Evolutionary conservation across 2,329 filamentous ascomycete species (phyloP).

Genomic region (Clonostachys rhizophaga): DNA sequence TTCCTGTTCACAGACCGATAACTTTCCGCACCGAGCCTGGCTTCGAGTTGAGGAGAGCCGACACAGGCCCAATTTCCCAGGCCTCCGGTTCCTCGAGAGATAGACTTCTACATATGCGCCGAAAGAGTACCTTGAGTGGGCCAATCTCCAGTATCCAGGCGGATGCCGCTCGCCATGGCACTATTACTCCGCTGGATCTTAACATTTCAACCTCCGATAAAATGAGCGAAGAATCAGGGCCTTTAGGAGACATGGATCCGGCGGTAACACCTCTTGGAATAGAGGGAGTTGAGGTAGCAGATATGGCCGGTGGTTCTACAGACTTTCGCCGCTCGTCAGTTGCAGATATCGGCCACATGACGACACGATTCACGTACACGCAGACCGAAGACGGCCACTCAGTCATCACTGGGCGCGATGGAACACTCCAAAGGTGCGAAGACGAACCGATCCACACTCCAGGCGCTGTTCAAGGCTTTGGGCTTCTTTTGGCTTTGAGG

Average conservation of each 20-base stretch:
- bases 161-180: slow-evolving; percentile 33
- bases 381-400: slow-evolving; percentile 74
- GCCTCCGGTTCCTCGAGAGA: slow-evolving; percentile 10
- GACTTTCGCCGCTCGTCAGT: slow-evolving; percentile 13
- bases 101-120: slow-evolving; percentile 12
- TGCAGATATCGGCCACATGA: slow-evolving; percentile 47
- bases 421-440: slow-evolving; percentile 73
- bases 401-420: slow-evolving; percentile 75
- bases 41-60: slow-evolving; percentile 15
- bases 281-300: background rate
- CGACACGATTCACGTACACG: slow-evolving; percentile 74
- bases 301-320: slow-evolving; percentile 6
- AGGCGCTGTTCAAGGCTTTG: slow-evolving; percentile 77
- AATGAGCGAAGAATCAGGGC: slow-evolving; percentile 20
- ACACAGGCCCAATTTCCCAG: slow-evolving; percentile 14
- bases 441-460: slow-evolving; percentile 90
- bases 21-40: slow-evolving; percentile 19
- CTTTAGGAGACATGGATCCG: slow-evolving; percentile 1
- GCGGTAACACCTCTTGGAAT: no score
- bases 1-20: slow-evolving; percentile 19
- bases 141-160: slow-evolving; percentile 39
- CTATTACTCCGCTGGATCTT: slow-evolving; percentile 23
- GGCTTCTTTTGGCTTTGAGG: slow-evolving; percentile 68
- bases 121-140: slow-evolving; percentile 27
- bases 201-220: slow-evolving; percentile 22